Evolutionary conservation across 441 rosid species (phyloP).

Genomic region (Populus hybrid): DNA sequence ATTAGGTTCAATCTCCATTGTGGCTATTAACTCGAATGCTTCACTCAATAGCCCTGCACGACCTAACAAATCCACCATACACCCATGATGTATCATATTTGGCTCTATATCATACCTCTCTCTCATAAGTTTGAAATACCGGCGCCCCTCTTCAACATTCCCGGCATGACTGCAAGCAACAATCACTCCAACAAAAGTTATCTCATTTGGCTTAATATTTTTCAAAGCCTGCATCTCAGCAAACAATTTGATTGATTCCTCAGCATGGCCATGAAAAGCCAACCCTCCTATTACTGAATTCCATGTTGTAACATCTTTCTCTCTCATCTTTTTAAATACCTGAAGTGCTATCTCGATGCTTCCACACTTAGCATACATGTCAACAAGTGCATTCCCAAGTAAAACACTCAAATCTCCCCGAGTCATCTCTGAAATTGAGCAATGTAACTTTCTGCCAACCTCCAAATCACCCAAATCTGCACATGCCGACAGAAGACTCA

Average conservation of each 20-base stretch:
- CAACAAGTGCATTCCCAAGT: constrained; percentile 62
- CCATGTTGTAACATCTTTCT: constrained; percentile 65
- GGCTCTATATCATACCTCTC: constrained; percentile 41
- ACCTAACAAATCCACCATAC: constrained; percentile 60
- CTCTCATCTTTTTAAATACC: constrained; percentile 46
- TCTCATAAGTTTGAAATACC: constrained; percentile 54
- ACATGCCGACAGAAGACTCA: constrained; percentile 62
- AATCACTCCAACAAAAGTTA: constrained; percentile 71
- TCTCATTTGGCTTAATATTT: constrained; percentile 51
- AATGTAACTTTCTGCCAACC: constrained; percentile 55
- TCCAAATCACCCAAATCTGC: constrained; percentile 52
- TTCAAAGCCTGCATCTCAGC: constrained; percentile 41
- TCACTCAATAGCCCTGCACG: constrained; percentile 49
- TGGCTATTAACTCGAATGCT: constrained; percentile 43
- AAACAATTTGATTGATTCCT: constrained; percentile 50
- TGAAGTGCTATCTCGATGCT: constrained; percentile 56
- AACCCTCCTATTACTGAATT: constrained; percentile 71
- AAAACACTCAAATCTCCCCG: constrained; percentile 43
- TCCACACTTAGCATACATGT: constrained; percentile 85
- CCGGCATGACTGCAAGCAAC: constrained; percentile 77
- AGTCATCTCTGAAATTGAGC: constrained; percentile 33
- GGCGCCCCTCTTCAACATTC: constrained; percentile 50
- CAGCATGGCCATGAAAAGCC: constrained; percentile 66
- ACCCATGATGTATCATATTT: constrained; percentile 48
- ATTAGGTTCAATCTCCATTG: constrained; percentile 56